These are phyloP conservation scores for Tremellales sp. DNA, from an alignment of 1,284 basidiomycete genomes.

Conservation along the genomic window DNA sequence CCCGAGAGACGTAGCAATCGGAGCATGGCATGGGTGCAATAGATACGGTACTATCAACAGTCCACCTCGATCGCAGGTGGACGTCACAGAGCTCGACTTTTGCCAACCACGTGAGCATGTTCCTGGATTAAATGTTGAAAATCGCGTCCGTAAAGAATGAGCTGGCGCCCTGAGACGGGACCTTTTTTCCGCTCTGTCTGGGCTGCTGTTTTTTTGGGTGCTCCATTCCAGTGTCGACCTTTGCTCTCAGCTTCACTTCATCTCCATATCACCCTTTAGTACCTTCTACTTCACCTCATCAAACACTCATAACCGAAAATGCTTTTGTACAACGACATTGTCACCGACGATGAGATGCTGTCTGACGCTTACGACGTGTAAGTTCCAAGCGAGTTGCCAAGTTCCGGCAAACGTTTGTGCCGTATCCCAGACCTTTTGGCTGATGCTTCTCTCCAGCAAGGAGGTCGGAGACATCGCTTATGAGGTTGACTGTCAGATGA, in stretches of 20 bases:
- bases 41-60: no score
- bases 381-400: no score
- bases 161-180: no score
- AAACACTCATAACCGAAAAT: conserved; percentile 23
- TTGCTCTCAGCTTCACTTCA: not conserved
- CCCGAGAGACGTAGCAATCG: no score
- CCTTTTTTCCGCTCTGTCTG: no score
- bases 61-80: no score
- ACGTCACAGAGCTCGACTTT: no score
- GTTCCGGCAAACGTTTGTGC: no score
- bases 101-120: conserved; percentile 7
- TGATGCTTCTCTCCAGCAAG: conserved; percentile 59
- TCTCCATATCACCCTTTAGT: not conserved
- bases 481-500: conserved; percentile 80
- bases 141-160: not conserved
- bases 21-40: no score
- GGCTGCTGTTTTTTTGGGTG: no score
- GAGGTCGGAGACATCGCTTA: conserved; percentile 75
- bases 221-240: no score
- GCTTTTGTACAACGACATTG: conserved; percentile 52
- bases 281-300: not conserved
- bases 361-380: conserved; percentile 87
- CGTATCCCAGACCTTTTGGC: no score
- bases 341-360: conserved; percentile 88
- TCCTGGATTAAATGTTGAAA: conserved; percentile 2